phyloP scores from a whole-genome alignment of 768 basidiomycete genomes.

The Mycena haematopus region DNA sequence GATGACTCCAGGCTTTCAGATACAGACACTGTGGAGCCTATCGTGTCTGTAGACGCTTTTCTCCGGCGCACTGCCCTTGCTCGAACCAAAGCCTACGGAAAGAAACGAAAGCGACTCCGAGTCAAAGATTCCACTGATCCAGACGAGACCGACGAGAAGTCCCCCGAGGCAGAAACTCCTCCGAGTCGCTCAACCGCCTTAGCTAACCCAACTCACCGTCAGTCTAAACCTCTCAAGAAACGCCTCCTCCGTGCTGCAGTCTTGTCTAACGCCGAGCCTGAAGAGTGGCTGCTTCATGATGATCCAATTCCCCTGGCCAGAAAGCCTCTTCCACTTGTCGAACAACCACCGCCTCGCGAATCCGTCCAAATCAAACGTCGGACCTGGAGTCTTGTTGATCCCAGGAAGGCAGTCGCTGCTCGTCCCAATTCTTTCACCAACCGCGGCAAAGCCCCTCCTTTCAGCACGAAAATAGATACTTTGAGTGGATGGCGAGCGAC shows the following conservation, averaged over 20 bases:
- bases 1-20: not conserved
- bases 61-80: slow-evolving; percentile 16
- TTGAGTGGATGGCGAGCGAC: slow-evolving; percentile 22
- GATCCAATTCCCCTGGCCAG: not conserved
- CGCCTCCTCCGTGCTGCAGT: slow-evolving; percentile 25
- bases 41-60: slow-evolving; percentile 23
- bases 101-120: slow-evolving; percentile 1
- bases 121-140: not conserved
- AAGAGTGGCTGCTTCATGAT: slow-evolving; percentile 8
- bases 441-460: not conserved
- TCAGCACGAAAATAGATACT: slow-evolving; percentile 5
- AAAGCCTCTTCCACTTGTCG: slow-evolving; percentile 14
- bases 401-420: slow-evolving; percentile 14
- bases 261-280: slow-evolving; percentile 17
- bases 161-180: not conserved
- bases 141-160: not conserved
- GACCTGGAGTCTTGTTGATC: slow-evolving; percentile 26
- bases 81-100: slow-evolving; percentile 16
- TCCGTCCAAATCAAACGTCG: slow-evolving; percentile 8
- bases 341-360: not conserved
- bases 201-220: not conserved
- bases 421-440: slow-evolving; percentile 21
- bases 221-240: slow-evolving; percentile 16
- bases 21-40: not conserved
- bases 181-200: not conserved